A percentile compares a stretch with the other conserved stretches of the same genome.
Evolutionary conservation across 2,329 filamentous ascomycete species (phyloP).

Genomic region (Hymenoscyphus occultus): DNA sequence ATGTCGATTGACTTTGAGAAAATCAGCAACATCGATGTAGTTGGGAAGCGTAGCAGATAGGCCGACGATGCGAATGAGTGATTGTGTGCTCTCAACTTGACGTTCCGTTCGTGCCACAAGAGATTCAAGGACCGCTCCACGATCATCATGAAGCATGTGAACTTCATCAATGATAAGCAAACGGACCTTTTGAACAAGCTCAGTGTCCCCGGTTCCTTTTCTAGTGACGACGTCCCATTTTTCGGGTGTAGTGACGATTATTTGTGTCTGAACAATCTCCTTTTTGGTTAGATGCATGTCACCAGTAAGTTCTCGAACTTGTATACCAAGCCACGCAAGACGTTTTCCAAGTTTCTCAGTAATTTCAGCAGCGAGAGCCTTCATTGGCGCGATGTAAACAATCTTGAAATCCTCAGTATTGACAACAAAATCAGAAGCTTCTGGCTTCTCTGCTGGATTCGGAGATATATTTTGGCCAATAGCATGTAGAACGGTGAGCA

Average conservation of each 20-base stretch:
- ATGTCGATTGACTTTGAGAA: conserved; percentile 90
- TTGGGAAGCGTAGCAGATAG: conserved; percentile 95
- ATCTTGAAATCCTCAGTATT: conserved; percentile 90
- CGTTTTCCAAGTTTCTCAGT: conserved; percentile 91
- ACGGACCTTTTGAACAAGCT: conserved; percentile 94
- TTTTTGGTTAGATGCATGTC: conserved; percentile 98
- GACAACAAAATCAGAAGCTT: conserved; percentile 77
- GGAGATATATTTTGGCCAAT: conserved; percentile 82
- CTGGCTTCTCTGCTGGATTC: conserved; percentile 70
- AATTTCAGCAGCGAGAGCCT: conserved; percentile 92
- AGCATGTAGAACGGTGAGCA: conserved; percentile 91
- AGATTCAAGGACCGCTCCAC: conserved; percentile 92
- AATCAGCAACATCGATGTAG: conserved; percentile 94
- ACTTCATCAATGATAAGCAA: conserved; percentile 98
- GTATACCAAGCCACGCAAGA: conserved; percentile 88
- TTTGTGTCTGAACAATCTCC: conserved; percentile 93
- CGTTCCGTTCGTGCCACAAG: conserved; percentile 91
- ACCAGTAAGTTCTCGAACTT: conserved; percentile 90
- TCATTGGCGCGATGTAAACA: conserved; percentile 98
- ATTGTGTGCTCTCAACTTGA: conserved; percentile 97
- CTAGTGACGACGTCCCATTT: conserved; percentile 99
- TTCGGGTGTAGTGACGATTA: conserved; percentile 97
- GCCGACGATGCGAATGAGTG: conserved; percentile 91
- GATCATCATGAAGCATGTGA: conserved; percentile 98
- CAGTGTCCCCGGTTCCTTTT: conserved; percentile 95